Base-by-base conservation (phyloP, 2,329 filamentous ascomycete species). In the Pseudogymnoascus sp. region DNA sequence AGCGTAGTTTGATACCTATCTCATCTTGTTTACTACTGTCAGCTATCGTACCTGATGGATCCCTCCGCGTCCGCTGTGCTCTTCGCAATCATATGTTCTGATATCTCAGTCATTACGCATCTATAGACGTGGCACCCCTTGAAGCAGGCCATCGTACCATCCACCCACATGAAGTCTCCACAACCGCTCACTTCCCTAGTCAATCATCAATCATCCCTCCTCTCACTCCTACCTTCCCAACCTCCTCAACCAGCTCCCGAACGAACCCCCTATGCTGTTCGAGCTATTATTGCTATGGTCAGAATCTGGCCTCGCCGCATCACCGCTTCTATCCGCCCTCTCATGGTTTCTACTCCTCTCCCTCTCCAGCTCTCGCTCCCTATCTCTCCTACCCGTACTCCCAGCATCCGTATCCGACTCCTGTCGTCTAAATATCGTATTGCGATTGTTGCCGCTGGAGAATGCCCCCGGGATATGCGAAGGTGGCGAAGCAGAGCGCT, bases 1-100 rank as follows among this genome's bases (percentile, higher is more conserved):
- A 55, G 48, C 48, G 35, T 71, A 64, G 62, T 63, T 44, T 29
- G 60, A 48, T 60, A 27, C 41, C 35, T 62, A 29, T 64, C 61
- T 33, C 38, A 48, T 59, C 27, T 33, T 27, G 27, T 61, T 61
- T 35, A 31, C 31, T 55, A 61, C 42, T 58, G 5, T 48, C 12
- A 13, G 8, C 29, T 33, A 48, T 31, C 60, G 44, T 58, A 42
- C 48, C 27, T 55, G n/a, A 13, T 31, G 15, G 44, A 51, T 5
- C 21, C 27, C 27, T 33, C 44, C 27, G 27, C 44, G 8, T 10
- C 27, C 7, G 4, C 6, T 17, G n/a, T 55, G 48, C 27, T 21
- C 33, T 13, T 33, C 33, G 29, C 29, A 55, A 55, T 15, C n/a
- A 13, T 29, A 15, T 42, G 4, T 17, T 31, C 48, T 17, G 48